A percentile compares a stretch with the other conserved stretches of the same genome.
phyloP scores from a whole-genome alignment of 73 alveolate genomes.

The Tetrahymena malaccensis region DNA sequence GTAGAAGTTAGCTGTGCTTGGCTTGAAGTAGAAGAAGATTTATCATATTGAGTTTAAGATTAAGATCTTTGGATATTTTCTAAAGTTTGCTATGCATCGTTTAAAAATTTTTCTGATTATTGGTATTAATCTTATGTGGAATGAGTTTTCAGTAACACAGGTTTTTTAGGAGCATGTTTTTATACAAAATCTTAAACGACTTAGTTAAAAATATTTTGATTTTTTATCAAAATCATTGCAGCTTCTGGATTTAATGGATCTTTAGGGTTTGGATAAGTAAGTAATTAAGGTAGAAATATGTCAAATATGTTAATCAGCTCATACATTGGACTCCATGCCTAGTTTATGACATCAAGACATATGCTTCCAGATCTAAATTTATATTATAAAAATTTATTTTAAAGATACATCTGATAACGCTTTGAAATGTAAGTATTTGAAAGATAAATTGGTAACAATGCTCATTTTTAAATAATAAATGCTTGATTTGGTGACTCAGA shows the following conservation, averaged over 20 bases:
- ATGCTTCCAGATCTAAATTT: conserved; percentile 79
- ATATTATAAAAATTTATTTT: not conserved
- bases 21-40: not conserved
- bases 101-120: not conserved
- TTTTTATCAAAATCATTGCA: conserved; percentile 67
- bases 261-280: conserved; percentile 91
- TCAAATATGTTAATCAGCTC: conserved; percentile 87
- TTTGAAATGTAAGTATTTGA: not conserved
- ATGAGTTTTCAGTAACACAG: not conserved
- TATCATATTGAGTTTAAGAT: not conserved
- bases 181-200: not conserved
- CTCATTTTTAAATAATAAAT: no score
- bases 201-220: not conserved
- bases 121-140: not conserved
- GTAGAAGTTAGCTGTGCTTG: not conserved
- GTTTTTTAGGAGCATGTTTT: not conserved
- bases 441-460: no score
- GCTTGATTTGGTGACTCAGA: no score
- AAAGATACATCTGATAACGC: not conserved
- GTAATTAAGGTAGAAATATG: conserved; percentile 87
- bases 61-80: not conserved
- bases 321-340: conserved; percentile 95
- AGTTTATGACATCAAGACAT: conserved; percentile 89
- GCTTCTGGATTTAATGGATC: conserved; percentile 96
- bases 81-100: not conserved